Evolutionary conservation across 805 yeast genomes (phyloP).

Genomic region (Pichia cephalocereana): DNA sequence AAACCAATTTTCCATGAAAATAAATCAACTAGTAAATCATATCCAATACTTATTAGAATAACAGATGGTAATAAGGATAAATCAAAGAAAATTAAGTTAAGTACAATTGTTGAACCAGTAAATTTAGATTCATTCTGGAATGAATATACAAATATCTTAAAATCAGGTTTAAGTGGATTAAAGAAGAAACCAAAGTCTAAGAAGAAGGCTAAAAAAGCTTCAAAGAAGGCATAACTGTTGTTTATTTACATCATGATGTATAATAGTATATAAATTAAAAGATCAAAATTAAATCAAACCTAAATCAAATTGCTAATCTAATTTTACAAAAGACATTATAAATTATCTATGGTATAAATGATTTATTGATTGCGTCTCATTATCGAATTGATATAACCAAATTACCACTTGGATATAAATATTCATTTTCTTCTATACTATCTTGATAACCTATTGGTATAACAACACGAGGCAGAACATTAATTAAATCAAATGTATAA

Average conservation of each 20-base stretch:
- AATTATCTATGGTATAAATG: no score
- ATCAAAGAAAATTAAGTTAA: constrained; percentile 45
- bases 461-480: constrained; percentile 49
- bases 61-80: constrained; percentile 48
- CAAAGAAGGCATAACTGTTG: constrained; percentile 6
- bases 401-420: constrained; percentile 55
- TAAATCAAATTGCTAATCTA: not conserved
- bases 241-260: no score
- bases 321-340: no score
- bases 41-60: constrained; percentile 61
- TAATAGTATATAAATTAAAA: no score
- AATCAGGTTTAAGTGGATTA: constrained; percentile 65
- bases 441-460: constrained; percentile 37
- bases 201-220: constrained; percentile 41
- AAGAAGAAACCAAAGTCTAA: constrained; percentile 76
- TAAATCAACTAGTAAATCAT: constrained; percentile 17
- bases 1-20: constrained; percentile 9
- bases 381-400: constrained; percentile 28
- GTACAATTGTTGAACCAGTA: constrained; percentile 61
- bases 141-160: constrained; percentile 60
- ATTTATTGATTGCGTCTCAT: no score
- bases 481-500: constrained; percentile 40
- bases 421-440: constrained; percentile 50
- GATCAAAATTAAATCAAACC: not conserved
- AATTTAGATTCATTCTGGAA: constrained; percentile 68